Base-by-base conservation (phyloP, 768 basidiomycete genomes). In the Peribolospora kevripleyi region DNA sequence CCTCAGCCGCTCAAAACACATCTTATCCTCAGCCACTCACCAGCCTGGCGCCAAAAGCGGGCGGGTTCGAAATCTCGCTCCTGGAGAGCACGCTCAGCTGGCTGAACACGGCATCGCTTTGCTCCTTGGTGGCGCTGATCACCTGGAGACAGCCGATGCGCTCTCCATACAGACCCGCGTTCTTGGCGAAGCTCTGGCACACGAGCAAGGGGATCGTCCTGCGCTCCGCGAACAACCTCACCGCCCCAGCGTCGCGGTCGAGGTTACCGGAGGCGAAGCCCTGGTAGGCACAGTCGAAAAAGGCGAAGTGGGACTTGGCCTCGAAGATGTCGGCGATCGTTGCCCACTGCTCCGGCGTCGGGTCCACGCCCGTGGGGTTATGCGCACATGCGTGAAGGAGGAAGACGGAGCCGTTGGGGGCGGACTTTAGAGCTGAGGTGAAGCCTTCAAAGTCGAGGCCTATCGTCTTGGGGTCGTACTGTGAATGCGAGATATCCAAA, bases 161-260 rank as follows among this genome's bases (percentile, higher is more conserved):
- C 71, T 97, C 93, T 57, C 88, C 91, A 66, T 98, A 98, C 46
- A 98, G 76, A 53, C 93, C 93, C 80, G 95, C 91, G 74, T 97
- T 97, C 75, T 98, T 98, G 45, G 93, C 93, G 68, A 93, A 98
- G 43, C 84, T 88, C 68, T 98, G 93, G 60, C 82, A 76, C 37
- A 97, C 61, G 76, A 39, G 88, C 83, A 62, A 90, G 69, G 65
- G 88, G 81, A 71, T 93, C 88, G 36, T 25, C 7, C 86, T 84
- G 67, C 86, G 73, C 14, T 78, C 73, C 53, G 91, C 83, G 67
- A 98, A 97, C 71, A 91, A 78, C 60, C 91, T 83, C 56, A 95
- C 78, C 41, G 91, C 87, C 68, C 85, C 90, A 8, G 91, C 93
- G 65, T 98, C 93, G 55, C 78, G 79, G 60, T 79, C 67, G 60